A percentile compares a stretch with the other conserved stretches of the same genome.
phyloP scores from a whole-genome alignment of 2,329 filamentous ascomycete genomes.

The Drechslerella stenobrocha region DNA sequence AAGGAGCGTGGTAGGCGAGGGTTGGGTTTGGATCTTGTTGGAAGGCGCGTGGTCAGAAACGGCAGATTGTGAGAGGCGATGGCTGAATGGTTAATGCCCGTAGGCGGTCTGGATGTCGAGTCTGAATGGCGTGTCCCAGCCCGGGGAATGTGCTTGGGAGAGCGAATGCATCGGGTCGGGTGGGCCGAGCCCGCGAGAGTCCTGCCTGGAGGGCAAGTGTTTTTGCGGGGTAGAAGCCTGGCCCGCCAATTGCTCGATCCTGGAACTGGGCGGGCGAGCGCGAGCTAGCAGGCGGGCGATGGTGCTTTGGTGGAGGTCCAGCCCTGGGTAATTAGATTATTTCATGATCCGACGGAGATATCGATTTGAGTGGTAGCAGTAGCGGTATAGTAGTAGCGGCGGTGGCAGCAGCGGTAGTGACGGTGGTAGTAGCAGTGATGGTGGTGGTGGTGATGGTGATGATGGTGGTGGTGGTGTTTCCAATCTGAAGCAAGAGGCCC shows the following conservation, averaged over 20 bases:
- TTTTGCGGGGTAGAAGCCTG: slow-evolving; percentile 47
- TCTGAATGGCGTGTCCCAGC: not conserved
- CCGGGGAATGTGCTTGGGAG: slow-evolving; percentile 27
- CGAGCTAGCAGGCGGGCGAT: too few species aligned
- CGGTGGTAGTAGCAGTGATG: too few species aligned
- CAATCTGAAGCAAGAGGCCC: too few species aligned
- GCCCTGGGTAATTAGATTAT: too few species aligned
- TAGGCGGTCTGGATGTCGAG: not conserved
- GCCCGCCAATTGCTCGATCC: slow-evolving; percentile 17
- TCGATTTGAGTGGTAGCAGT: too few species aligned
- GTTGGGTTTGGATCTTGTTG: slow-evolving; percentile 11
- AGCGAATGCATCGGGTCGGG: not conserved
- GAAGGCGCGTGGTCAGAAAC: slow-evolving; percentile 40
- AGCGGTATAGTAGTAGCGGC: too few species aligned
- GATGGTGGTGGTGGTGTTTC: too few species aligned
- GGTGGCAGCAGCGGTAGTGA: too few species aligned
- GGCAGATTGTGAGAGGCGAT: slow-evolving; percentile 22
- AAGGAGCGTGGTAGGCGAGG: slow-evolving; percentile 21
- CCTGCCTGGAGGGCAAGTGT: not conserved
- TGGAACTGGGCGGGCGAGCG: slow-evolving; percentile 8
- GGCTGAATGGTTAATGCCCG: slow-evolving; percentile 21
- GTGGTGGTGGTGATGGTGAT: too few species aligned
- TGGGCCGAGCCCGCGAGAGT: too few species aligned
- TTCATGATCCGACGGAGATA: too few species aligned
- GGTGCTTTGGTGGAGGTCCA: too few species aligned